Evolutionary conservation across 140 eudicot species (phyloP).

Genomic region (Stevia rebaudiana): DNA sequence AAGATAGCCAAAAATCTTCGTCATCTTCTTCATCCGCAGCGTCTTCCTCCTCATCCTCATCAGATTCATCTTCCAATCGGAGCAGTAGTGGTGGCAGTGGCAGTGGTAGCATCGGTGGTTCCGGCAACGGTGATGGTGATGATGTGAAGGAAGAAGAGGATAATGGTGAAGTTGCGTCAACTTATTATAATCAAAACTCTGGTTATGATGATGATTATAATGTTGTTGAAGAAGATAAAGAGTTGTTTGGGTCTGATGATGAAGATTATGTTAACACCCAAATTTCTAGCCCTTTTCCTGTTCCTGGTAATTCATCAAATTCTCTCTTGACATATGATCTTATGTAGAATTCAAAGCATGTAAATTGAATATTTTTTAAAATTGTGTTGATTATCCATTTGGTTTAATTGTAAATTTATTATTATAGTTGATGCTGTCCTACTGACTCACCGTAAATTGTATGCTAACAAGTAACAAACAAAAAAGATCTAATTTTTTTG

Average conservation of each 20-base stretch:
- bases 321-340: not conserved
- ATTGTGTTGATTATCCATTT: not conserved
- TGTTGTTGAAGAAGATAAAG: conserved; percentile 56
- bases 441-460: conserved; percentile 16
- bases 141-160: not conserved
- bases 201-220: conserved; percentile 27
- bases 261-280: conserved; percentile 74
- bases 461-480: conserved; percentile 18
- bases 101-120: not conserved
- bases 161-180: conserved; percentile 8
- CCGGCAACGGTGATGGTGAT: not conserved
- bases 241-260: conserved; percentile 92
- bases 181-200: not conserved
- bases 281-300: conserved; percentile 61
- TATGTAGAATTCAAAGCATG: not conserved
- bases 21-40: conserved; percentile 65
- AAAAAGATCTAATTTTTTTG: not conserved
- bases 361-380: not conserved
- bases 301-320: conserved; percentile 53
- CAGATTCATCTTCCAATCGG: not conserved
- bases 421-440: not conserved
- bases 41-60: conserved; percentile 22
- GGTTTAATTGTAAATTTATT: not conserved
- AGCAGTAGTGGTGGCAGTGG: not conserved
- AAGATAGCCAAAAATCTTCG: conserved; percentile 47